Base-by-base conservation (phyloP, 2,329 filamentous ascomycete species). In the Hypoxylon sp. region DNA sequence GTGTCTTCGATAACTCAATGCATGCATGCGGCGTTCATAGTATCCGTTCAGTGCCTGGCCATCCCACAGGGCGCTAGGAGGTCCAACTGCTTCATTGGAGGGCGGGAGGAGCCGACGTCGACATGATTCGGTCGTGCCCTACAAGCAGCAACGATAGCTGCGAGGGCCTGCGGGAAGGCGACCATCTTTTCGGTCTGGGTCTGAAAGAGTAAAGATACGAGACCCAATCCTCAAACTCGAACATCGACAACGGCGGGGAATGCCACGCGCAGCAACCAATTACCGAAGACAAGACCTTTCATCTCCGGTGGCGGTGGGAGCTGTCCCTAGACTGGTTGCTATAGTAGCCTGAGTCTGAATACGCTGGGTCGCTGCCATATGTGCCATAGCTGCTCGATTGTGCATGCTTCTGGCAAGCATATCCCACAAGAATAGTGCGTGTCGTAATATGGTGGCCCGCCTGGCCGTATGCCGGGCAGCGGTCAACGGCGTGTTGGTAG, bases 401-500 rank as follows among this genome's bases (percentile, higher is more conserved):
- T 6, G 78, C 72, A 75, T 92, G 90, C 24, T 76, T 77, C 47
- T 80, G 77, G 79, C 93, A 97, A 54, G 90, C 85, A 74, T 95
- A 95, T 53, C 93, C 94, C 22, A 97, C 93, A 19, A 92, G 82
- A 53, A 97, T 91, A 6, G 87, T 91, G 75, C 90, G 89, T 73
- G 91, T 89, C 69, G 92, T 87, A 59, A 94, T 81, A 47, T 73
- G 72, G 74, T 97, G 93, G 48, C 90, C 90, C 51, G 87, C 86
- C 62, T 90, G 88, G 64, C 90, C 91, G 75, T 93, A 92, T 34
- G 87, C 83, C 50, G 88, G 83, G 76, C 93, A 97, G 64, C 91
- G 90, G 74, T 97, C 93, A 71, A 97, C 85, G 49, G 91, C 89
- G 77, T 97, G 94, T 74, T 90, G 85, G 82, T 94, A 92, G 83